Percentiles rank a stretch among this genome's conserved stretches.
phyloP scores from a whole-genome alignment of 495 filamentous ascomycete species.

The Talaromyces adpressus region DNA sequence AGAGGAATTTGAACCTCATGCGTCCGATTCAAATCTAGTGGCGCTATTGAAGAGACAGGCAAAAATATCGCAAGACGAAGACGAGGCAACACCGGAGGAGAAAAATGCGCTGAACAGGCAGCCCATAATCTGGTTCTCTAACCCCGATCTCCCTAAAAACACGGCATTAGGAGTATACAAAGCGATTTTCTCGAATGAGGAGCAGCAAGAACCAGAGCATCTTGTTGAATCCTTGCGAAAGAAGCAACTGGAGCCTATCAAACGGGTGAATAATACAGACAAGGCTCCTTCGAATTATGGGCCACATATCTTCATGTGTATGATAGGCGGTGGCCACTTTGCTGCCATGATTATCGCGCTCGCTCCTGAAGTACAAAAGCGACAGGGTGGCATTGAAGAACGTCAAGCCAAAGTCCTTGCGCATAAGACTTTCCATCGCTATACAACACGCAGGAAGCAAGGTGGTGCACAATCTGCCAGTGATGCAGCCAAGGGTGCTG shows the following conservation, averaged over 20 bases:
- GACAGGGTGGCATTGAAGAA: slow-evolving; percentile 61
- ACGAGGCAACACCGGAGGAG: slow-evolving; percentile 42
- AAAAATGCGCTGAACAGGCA: slow-evolving; percentile 54
- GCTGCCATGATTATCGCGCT: slow-evolving; percentile 92
- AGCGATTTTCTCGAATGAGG: slow-evolving; percentile 66
- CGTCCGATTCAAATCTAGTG: slow-evolving; percentile 54
- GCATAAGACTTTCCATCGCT: slow-evolving; percentile 96
- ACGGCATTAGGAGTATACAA: slow-evolving; percentile 80
- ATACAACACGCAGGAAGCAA: slow-evolving; percentile 92
- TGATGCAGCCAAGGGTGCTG: slow-evolving; percentile 82
- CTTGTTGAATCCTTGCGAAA: slow-evolving; percentile 60
- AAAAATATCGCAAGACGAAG: slow-evolving; percentile 49
- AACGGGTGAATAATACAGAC: slow-evolving; percentile 35
- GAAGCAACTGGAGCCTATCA: slow-evolving; percentile 66
- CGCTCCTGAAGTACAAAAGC: slow-evolving; percentile 69
- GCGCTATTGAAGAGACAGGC: slow-evolving; percentile 79
- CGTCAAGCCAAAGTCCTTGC: slow-evolving; percentile 79
- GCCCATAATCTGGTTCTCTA: slow-evolving; percentile 81
- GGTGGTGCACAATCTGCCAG: slow-evolving; percentile 91
- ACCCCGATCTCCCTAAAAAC: slow-evolving; percentile 64
- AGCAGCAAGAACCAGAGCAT: slow-evolving; percentile 54
- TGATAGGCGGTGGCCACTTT: slow-evolving; percentile 98
- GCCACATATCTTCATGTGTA: slow-evolving; percentile 89
- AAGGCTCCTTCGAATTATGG: slow-evolving; percentile 49
- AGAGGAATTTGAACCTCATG: slow-evolving; percentile 47